phyloP scores from a whole-genome alignment of 768 basidiomycete genomes.

The Dioszegia aurantiaca region DNA sequence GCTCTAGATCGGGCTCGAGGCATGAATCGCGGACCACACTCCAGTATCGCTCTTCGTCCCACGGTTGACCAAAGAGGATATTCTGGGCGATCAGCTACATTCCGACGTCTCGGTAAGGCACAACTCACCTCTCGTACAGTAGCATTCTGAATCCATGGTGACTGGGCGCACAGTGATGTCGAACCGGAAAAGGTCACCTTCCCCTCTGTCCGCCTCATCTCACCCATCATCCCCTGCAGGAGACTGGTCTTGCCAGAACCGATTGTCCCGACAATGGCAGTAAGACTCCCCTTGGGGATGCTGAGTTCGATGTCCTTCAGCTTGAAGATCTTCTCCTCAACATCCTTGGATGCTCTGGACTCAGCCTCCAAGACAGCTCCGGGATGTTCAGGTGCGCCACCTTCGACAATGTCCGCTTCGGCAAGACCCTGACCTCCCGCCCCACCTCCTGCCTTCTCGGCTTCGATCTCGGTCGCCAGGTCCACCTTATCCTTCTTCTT shows the following conservation, averaged over 20 bases:
- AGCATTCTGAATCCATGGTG: conserved; percentile 79
- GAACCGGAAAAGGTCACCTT: conserved; percentile 69
- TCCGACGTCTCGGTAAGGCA: conserved; percentile 2
- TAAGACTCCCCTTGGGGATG: conserved; percentile 72
- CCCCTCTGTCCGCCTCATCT: conserved; percentile 73
- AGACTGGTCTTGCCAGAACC: conserved; percentile 56
- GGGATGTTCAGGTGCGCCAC: conserved; percentile 12
- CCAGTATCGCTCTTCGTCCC: conserved; percentile 79
- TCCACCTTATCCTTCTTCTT: conserved; percentile 8
- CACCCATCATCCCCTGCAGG: conserved; percentile 54
- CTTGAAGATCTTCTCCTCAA: conserved; percentile 58
- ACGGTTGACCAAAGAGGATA: conserved; percentile 79
- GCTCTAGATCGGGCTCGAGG: conserved; percentile 73
- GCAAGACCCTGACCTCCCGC: conserved; percentile 20
- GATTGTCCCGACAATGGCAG: conserved; percentile 81
- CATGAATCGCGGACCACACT: conserved; percentile 72
- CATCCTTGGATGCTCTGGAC: conserved; percentile 13
- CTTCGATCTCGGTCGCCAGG: conserved; percentile 21
- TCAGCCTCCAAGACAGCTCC: conserved; percentile 18
- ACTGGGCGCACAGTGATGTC: conserved; percentile 78
- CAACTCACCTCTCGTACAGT: conserved; percentile 66
- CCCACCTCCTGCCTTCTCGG: conserved; percentile 26
- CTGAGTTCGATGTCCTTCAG: conserved; percentile 64
- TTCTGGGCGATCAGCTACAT: conserved; percentile 54
- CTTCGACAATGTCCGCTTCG: conserved; percentile 2